A percentile compares a stretch with the other conserved stretches of the same genome.
phyloP scores from a whole-genome alignment of 1,284 basidiomycete genomes.

The Vanrija sp. region DNA sequence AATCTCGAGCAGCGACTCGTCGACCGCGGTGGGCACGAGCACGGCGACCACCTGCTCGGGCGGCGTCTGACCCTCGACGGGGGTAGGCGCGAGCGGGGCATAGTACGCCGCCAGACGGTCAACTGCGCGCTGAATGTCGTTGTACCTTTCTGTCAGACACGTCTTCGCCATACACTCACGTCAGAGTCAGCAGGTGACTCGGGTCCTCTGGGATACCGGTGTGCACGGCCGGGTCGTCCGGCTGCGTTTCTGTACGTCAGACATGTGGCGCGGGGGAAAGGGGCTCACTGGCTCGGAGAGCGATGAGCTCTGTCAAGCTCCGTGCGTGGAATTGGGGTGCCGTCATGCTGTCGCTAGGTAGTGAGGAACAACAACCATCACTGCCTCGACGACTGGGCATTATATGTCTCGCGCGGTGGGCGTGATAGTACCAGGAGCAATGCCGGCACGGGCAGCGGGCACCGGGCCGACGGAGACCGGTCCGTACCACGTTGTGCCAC shows the following conservation, averaged over 20 bases:
- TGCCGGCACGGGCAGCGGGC: no score
- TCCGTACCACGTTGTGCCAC: no score
- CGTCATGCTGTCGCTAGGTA: constrained; percentile 24
- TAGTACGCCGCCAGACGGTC: constrained; percentile 53
- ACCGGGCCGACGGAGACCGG: no score
- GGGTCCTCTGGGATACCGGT: constrained; percentile 47
- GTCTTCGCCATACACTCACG: constrained; percentile 18
- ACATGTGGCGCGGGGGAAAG: neutral
- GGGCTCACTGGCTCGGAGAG: constrained; percentile 36
- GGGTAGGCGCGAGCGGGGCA: constrained; percentile 26
- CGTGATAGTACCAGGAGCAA: no score
- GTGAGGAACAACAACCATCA: neutral
- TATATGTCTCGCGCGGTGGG: no score
- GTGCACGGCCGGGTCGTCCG: constrained; percentile 40
- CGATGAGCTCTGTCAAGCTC: constrained; percentile 42
- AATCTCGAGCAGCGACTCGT: constrained; percentile 53
- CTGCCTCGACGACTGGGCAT: neutral
- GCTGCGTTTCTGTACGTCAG: constrained; percentile 23
- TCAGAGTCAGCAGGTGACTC: constrained; percentile 39
- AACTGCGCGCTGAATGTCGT: constrained; percentile 47
- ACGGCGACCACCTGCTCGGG: constrained; percentile 49
- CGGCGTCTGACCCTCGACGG: constrained; percentile 23
- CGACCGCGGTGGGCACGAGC: constrained; percentile 50
- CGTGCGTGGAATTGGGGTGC: constrained; percentile 35
- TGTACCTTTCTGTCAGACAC: constrained; percentile 31